Evolutionary conservation across 129 eudicot genomes (phyloP).

Genomic region (Flaveria linearis): DNA sequence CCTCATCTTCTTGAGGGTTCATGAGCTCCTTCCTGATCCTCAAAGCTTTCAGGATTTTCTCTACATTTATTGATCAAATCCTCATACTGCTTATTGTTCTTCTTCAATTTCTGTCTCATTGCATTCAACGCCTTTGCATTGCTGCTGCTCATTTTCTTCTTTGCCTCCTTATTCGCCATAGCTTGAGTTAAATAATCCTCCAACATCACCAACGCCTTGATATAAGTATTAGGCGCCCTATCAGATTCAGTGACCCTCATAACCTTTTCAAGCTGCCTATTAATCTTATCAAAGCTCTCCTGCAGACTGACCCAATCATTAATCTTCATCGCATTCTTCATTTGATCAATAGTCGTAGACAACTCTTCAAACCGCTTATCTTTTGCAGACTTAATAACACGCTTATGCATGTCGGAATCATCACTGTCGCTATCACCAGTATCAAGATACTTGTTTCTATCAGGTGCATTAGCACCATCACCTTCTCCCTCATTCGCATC

Average conservation of each 20-base stretch:
- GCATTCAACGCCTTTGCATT: slow-evolving; percentile 86
- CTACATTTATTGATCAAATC: slow-evolving; percentile 61
- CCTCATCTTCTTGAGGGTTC: slow-evolving; percentile 48
- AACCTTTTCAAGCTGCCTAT: slow-evolving; percentile 86
- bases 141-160: slow-evolving; percentile 90
- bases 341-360: slow-evolving; percentile 72
- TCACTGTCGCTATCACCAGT: slow-evolving; percentile 58
- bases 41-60: slow-evolving; percentile 71
- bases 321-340: slow-evolving; percentile 92
- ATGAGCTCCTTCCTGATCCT: slow-evolving; percentile 51
- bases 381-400: too few species aligned
- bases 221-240: slow-evolving; percentile 58
- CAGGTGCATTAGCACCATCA: slow-evolving; percentile 25
- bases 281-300: slow-evolving; percentile 83
- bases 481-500: slow-evolving; percentile 29
- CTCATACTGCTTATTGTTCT: slow-evolving; percentile 74
- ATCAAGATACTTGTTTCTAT: slow-evolving; percentile 41
- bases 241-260: slow-evolving; percentile 64
- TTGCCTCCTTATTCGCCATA: slow-evolving; percentile 76
- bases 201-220: slow-evolving; percentile 75
- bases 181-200: slow-evolving; percentile 74
- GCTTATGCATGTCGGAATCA: too few species aligned
- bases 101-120: slow-evolving; percentile 83
- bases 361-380: slow-evolving; percentile 36
- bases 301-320: slow-evolving; percentile 95